Percentiles rank a stretch among this genome's conserved stretches.
These are phyloP conservation scores for Hamigera avellanea DNA, from an alignment of 495 filamentous ascomycete species.

Conservation along the genomic window DNA sequence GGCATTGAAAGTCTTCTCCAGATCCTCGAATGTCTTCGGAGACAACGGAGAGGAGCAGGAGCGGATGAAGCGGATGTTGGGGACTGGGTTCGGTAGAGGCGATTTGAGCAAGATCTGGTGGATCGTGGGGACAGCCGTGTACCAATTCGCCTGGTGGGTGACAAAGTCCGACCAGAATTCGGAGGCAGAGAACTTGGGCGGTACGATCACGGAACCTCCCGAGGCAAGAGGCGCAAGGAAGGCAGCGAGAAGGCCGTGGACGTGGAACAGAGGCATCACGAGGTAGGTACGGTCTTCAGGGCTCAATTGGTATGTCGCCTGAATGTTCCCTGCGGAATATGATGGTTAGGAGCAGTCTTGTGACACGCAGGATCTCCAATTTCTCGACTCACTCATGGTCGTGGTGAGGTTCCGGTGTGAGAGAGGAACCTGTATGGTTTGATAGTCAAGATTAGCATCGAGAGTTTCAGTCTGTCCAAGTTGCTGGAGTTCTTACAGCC, in stretches of 20 bases:
- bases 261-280: slow-evolving; percentile 89
- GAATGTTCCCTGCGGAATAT: slow-evolving; percentile 49
- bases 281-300: slow-evolving; percentile 62
- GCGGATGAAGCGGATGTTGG: slow-evolving; percentile 72
- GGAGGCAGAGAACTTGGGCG: slow-evolving; percentile 63
- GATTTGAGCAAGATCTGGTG: slow-evolving; percentile 75
- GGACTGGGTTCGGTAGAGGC: slow-evolving; percentile 49
- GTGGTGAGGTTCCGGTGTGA: slow-evolving; percentile 67
- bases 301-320: slow-evolving; percentile 58
- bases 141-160: slow-evolving; percentile 68
- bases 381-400: slow-evolving; percentile 60
- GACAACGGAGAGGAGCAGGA: slow-evolving; percentile 76
- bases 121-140: slow-evolving; percentile 79
- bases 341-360: not conserved
- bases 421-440: slow-evolving; percentile 50
- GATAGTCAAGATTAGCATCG: not conserved
- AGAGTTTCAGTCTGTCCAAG: no score
- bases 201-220: slow-evolving; percentile 64
- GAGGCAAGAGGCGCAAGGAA: slow-evolving; percentile 63
- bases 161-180: slow-evolving; percentile 73
- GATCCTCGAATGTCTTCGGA: slow-evolving; percentile 61
- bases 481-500: slow-evolving; percentile 38
- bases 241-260: slow-evolving; percentile 71
- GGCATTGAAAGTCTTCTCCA: slow-evolving; percentile 59
- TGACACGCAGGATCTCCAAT: not conserved